Base-by-base conservation (phyloP, 2,329 filamentous ascomycete species). In the Calonectria fujianensis region DNA sequence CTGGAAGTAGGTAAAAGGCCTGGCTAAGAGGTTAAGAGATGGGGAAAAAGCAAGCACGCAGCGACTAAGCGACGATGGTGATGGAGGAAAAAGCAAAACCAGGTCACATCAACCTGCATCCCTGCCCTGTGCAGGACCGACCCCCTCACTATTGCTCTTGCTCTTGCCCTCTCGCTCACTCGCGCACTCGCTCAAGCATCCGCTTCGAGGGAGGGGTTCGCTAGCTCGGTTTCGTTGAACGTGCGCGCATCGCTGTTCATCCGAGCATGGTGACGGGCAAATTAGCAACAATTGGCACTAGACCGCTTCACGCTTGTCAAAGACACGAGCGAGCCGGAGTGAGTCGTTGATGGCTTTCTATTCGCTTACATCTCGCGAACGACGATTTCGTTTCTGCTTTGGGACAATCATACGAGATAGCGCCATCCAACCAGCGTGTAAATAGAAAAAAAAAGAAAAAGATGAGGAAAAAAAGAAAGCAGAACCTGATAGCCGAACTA, bases 11-110 rank as follows among this genome's bases (percentile, higher is more conserved):
- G 52, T n/a, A 35, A 45, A 68, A 45, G 31, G 10, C 29, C 13
- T 35, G 16, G 39, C 39, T 16, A 41, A 20, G 16, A 41, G 39
- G 41, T 45, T 45, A 54, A 29, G 18, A 54, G 51, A 31, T 20
- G 52, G 54, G 13, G 16, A 50, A 54, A 51, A 52, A 27, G 27
- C 13, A 32, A 35, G 20, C 32, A 24, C 18, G 54, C 24, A 27
- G 29, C 37, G 24, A 39, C 5, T 14, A 27, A 20, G 45, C 27
- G 32, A 48, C 27, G 18, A 51, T 45, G 63, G 27, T 32, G 18
- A n/a, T 54, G n/a, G 27, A 14, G 52, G 18, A 54, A 70, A 70
- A 70, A 70, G 69, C 48, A 70, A 65, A 70, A 45, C 27, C 20
- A 48, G 24, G 59, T 45, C 69, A 57, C 16, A 70, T 24, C 6